A percentile compares a stretch with the other conserved stretches of the same genome.
Conservation (phyloP, 192 early-diverging fungal species). For the Chytriomyces sp. region DNA sequence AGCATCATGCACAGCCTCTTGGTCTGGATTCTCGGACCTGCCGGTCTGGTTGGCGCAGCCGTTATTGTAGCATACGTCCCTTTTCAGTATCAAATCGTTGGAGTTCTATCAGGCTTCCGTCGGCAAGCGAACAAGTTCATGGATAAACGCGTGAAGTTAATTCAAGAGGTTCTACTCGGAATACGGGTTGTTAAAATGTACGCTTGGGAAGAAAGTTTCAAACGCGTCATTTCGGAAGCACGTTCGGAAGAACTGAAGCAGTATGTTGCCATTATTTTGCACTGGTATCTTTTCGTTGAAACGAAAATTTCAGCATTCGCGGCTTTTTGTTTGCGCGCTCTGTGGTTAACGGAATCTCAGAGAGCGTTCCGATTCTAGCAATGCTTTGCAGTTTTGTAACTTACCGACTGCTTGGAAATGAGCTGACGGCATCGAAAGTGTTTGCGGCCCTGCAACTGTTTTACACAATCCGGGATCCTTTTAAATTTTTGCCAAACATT, state of each 20-base stretch:
- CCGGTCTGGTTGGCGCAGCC: constrained; percentile 13
- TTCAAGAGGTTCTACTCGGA: constrained; percentile 63
- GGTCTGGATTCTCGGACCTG: constrained; percentile 19
- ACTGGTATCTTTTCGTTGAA: too few species aligned
- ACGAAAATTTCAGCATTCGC: too few species aligned
- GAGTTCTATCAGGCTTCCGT: neutral
- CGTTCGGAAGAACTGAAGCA: constrained; percentile 37
- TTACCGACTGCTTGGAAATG: constrained; percentile 32
- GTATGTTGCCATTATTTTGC: too few species aligned
- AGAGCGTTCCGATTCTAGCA: constrained; percentile 42
- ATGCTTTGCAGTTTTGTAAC: constrained; percentile 39
- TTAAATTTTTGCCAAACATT: neutral
- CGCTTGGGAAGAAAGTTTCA: constrained; percentile 63
- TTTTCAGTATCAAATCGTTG: constrained; percentile 16
- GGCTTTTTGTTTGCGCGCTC: constrained; percentile 8
- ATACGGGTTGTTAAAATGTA: constrained; percentile 74
- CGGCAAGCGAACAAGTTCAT: constrained; percentile 5
- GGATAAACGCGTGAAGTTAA: constrained; percentile 63
- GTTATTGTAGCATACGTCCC: constrained; percentile 16
- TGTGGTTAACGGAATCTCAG: neutral
- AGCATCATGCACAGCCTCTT: too few species aligned
- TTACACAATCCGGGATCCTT: neutral
- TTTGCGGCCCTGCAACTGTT: neutral
- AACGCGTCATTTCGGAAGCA: constrained; percentile 30
- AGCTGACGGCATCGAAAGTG: neutral